A percentile compares a stretch with the other conserved stretches of the same genome.
These are phyloP conservation scores for Sisymbrium irio DNA, from an alignment of 345 rosid genomes.

Conservation along the genomic window DNA sequence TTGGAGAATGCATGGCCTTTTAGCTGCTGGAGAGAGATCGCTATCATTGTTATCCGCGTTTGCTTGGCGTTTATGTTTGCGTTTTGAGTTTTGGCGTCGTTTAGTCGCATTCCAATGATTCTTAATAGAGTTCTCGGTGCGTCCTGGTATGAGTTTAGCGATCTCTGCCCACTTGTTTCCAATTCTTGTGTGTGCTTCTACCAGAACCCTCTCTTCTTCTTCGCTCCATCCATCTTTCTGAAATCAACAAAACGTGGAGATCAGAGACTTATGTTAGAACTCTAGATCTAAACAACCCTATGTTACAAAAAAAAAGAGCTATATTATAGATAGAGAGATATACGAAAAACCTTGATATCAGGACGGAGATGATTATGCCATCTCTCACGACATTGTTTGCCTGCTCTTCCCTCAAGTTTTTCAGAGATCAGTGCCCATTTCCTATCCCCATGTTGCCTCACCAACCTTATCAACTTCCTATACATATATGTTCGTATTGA, in stretches of 20 bases:
- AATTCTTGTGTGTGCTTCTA: slow-evolving; percentile 67
- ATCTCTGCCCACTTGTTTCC: slow-evolving; percentile 98
- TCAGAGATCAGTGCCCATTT: slow-evolving; percentile 94
- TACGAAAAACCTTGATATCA: slow-evolving; percentile 68
- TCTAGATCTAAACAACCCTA: not conserved
- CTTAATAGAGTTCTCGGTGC: slow-evolving; percentile 88
- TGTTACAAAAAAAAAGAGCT: not conserved
- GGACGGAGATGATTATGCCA: slow-evolving; percentile 99
- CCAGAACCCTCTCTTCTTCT: slow-evolving; percentile 73
- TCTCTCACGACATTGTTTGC: slow-evolving; percentile 96
- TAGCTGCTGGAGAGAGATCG: slow-evolving; percentile 29
- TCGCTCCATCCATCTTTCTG: slow-evolving; percentile 96
- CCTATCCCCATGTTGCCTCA: slow-evolving; percentile 74
- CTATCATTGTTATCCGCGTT: slow-evolving; percentile 16
- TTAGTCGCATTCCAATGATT: slow-evolving; percentile 97
- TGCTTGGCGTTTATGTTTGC: slow-evolving; percentile 47
- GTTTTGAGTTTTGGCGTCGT: slow-evolving; percentile 72
- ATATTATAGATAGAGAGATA: not conserved
- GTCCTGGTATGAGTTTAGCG: slow-evolving; percentile 74
- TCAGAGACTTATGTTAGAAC: not conserved
- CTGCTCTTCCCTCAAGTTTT: slow-evolving; percentile 74
- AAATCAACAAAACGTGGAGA: not conserved
- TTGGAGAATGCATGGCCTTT: slow-evolving; percentile 64
- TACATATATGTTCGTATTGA: not conserved
- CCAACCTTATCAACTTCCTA: slow-evolving; percentile 75